Percentiles rank a stretch among this genome's conserved stretches.
Evolutionary conservation across 352 stramenopile genomes (phyloP).

Genomic region (Phytophthora brassicae): DNA sequence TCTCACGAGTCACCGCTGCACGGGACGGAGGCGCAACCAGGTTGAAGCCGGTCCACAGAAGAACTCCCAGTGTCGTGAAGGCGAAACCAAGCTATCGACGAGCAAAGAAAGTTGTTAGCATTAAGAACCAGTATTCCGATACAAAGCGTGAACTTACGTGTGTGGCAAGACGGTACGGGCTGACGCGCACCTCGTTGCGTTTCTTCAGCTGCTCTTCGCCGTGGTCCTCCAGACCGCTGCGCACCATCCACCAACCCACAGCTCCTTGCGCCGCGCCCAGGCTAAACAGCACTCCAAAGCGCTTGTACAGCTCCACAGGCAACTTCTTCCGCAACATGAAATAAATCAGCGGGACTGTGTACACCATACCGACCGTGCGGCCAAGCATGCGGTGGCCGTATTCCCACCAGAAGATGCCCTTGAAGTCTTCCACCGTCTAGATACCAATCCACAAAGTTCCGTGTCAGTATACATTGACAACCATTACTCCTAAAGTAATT

Average conservation of each 20-base stretch:
- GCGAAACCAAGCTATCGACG: slow-evolving; percentile 91
- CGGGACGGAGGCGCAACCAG: slow-evolving; percentile 80
- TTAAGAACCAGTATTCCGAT: background rate
- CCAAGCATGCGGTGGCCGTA: slow-evolving; percentile 98
- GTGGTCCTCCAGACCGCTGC: slow-evolving; percentile 96
- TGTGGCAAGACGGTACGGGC: slow-evolving; percentile 95
- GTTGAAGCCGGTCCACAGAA: slow-evolving; percentile 95
- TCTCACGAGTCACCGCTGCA: slow-evolving; percentile 62
- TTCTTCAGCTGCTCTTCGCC: slow-evolving; percentile 73
- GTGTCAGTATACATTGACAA: too few species aligned
- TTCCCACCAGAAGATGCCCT: slow-evolving; percentile 97
- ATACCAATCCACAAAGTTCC: slow-evolving; percentile 4
- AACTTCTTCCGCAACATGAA: slow-evolving; percentile 89
- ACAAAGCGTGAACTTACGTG: slow-evolving; percentile 64
- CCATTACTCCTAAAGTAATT: too few species aligned
- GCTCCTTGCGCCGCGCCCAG: slow-evolving; percentile 69
- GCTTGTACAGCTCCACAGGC: slow-evolving; percentile 67
- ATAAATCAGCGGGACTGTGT: slow-evolving; percentile 92
- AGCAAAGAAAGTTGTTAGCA: slow-evolving; percentile 6
- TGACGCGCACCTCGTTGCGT: slow-evolving; percentile 96
- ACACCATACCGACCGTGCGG: slow-evolving; percentile 92
- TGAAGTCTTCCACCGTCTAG: slow-evolving; percentile 97
- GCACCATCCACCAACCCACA: slow-evolving; percentile 99
- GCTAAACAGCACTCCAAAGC: slow-evolving; percentile 63
- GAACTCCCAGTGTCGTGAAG: slow-evolving; percentile 94